phyloP scores from a whole-genome alignment of 163 green algal genomes.

The Chloroidium sp. region DNA sequence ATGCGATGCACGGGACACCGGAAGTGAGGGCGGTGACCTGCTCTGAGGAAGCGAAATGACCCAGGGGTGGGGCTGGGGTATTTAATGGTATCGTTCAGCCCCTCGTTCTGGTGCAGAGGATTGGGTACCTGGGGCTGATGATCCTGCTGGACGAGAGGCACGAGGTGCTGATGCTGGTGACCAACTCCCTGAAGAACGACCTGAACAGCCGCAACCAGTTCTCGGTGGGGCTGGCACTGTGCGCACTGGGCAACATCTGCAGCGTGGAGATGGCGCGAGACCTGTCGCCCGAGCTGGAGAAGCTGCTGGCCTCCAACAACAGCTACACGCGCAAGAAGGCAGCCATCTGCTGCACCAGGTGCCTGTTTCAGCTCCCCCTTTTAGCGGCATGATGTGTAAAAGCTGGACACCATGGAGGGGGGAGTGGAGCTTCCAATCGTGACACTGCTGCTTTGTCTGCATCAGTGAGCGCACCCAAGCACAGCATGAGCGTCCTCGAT shows the following conservation, averaged over 20 bases:
- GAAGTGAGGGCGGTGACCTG: not conserved
- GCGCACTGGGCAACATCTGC: constrained; percentile 93
- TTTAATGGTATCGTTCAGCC: not conserved
- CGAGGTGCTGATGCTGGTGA: constrained; percentile 99
- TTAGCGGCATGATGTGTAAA: no score
- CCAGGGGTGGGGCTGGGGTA: not conserved
- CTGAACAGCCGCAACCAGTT: constrained; percentile 83
- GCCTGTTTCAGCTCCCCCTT: no score
- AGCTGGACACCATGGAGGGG: no score
- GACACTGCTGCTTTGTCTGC: no score
- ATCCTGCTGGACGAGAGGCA: constrained; percentile 95
- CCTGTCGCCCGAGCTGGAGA: constrained; percentile 89
- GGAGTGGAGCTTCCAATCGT: no score
- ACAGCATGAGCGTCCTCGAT: no score
- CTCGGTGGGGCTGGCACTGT: constrained; percentile 87
- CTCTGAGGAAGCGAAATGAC: not conserved
- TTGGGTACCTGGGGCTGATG: constrained; percentile 98
- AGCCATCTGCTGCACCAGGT: constrained; percentile 75
- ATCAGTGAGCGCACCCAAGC: no score
- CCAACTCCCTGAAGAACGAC: constrained; percentile 97
- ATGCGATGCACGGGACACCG: not conserved
- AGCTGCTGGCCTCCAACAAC: constrained; percentile 66
- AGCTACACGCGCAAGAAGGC: constrained; percentile 95
- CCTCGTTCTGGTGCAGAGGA: constrained; percentile 51
- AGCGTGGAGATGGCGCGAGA: constrained; percentile 92